A percentile compares a stretch with the other conserved stretches of the same genome.
Evolutionary conservation across 1,139 yeast genomes (phyloP).

Genomic region (Zygosaccharomyces sapae): DNA sequence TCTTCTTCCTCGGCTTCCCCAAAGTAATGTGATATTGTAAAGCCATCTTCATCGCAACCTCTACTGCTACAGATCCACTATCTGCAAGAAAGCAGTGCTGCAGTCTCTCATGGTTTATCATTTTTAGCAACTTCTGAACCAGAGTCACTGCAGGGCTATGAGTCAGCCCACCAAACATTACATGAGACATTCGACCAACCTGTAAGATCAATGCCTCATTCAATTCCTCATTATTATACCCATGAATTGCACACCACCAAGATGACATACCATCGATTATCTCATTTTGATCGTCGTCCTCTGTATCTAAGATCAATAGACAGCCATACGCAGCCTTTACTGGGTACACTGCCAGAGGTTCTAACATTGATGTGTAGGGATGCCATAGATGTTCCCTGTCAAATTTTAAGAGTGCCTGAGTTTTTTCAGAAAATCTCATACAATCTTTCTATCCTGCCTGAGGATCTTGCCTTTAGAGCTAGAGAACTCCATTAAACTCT

Average conservation of each 20-base stretch:
- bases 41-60: slow-evolving; percentile 49
- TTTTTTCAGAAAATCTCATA: slow-evolving; percentile 9
- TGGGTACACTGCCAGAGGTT: slow-evolving; percentile 33
- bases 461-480: neutral
- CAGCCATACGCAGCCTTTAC: slow-evolving; percentile 33
- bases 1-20: slow-evolving; percentile 17
- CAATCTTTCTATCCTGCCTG: neutral
- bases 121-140: slow-evolving; percentile 23
- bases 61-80: slow-evolving; percentile 56
- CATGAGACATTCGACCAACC: slow-evolving; percentile 31
- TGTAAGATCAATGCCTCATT: slow-evolving; percentile 33
- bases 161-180: slow-evolving; percentile 39
- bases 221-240: slow-evolving; percentile 33
- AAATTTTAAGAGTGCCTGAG: slow-evolving; percentile 19
- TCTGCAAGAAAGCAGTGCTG: slow-evolving; percentile 35
- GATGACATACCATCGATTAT: slow-evolving; percentile 38
- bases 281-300: slow-evolving; percentile 6
- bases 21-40: slow-evolving; percentile 41
- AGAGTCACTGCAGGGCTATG: slow-evolving; percentile 35
- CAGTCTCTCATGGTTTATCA: slow-evolving; percentile 28
- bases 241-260: slow-evolving; percentile 40
- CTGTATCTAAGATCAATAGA: slow-evolving; percentile 21
- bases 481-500: slow-evolving; percentile 7
- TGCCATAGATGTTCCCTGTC: slow-evolving; percentile 37
- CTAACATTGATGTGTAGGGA: slow-evolving; percentile 35